Conservation (phyloP, 169 alveolate genomes). For the Babesia bovis region DNA sequence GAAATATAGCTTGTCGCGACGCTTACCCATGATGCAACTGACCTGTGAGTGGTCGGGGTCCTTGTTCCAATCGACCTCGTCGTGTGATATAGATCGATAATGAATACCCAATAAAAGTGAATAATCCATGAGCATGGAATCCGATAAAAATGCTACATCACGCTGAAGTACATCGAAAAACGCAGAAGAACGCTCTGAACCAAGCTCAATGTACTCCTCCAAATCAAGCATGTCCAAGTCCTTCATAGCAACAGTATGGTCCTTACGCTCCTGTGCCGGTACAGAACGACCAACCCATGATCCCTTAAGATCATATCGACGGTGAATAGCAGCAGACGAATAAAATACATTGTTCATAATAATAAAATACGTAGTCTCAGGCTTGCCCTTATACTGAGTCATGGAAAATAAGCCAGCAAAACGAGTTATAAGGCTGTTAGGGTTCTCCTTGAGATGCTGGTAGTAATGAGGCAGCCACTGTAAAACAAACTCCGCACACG, state of each 20-base stretch:
- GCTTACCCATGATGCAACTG: constrained; percentile 38
- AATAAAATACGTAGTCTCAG: constrained; percentile 81
- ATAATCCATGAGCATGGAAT: constrained; percentile 86
- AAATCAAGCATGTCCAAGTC: constrained; percentile 83
- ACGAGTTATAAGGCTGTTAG: constrained; percentile 44
- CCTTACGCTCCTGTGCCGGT: constrained; percentile 77
- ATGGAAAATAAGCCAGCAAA: constrained; percentile 57
- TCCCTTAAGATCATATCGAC: constrained; percentile 91
- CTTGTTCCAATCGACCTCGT: constrained; percentile 65
- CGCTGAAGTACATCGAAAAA: constrained; percentile 74
- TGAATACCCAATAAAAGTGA: constrained; percentile 90
- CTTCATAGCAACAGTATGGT: constrained; percentile 87
- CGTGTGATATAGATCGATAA: constrained; percentile 62
- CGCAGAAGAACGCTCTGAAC: constrained; percentile 65
- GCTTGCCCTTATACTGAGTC: constrained; percentile 9
- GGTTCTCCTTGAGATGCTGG: constrained; percentile 19
- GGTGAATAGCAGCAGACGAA: constrained; percentile 88
- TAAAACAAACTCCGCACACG: constrained; percentile 55
- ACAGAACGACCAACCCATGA: constrained; percentile 87
- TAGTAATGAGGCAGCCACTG: constrained; percentile 62
- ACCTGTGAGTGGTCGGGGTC: constrained; percentile 31
- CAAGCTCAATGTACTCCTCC: constrained; percentile 77
- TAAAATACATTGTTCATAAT: constrained; percentile 95
- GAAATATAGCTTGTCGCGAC: constrained; percentile 62
- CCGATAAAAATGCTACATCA: constrained; percentile 82